These are phyloP conservation scores for Backusella sp. DNA, from an alignment of 192 early-diverging fungal species.

Conservation along the genomic window DNA sequence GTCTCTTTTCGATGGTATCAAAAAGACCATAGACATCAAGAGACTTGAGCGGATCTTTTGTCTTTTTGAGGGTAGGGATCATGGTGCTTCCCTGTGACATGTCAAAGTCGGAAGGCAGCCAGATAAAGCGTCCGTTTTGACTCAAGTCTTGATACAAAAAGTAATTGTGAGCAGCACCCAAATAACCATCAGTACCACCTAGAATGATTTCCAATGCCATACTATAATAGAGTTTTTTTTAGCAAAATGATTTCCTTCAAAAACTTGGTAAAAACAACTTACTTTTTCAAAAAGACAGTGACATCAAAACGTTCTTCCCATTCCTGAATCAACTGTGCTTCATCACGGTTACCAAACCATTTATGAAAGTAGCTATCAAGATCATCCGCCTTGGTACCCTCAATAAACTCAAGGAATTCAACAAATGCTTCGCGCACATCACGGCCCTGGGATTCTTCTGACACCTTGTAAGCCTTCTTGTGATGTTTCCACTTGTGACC, in stretches of 20 bases:
- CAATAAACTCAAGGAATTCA: no score
- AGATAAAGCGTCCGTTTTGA: conserved; percentile 32
- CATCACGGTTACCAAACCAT: no score
- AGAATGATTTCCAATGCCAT: conserved; percentile 39
- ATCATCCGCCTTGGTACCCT: no score
- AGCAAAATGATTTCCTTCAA: background rate
- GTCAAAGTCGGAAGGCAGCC: conserved; percentile 39
- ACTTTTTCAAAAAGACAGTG: conserved; percentile 24
- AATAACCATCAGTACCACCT: conserved; percentile 36
- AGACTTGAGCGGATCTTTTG: no score
- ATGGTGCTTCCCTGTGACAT: conserved; percentile 34
- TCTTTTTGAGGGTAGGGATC: background rate
- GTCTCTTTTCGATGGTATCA: conserved; percentile 7
- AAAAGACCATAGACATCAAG: conserved; percentile 13
- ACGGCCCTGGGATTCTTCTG: no score
- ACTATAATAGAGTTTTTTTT: background rate
- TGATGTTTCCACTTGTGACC: no score
- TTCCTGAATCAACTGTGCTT: background rate
- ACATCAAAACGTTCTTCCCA: conserved; percentile 20
- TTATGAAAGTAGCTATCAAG: no score
- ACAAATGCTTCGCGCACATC: no score
- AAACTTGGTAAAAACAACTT: background rate
- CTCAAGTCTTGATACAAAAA: conserved; percentile 39
- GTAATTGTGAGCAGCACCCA: conserved; percentile 37
- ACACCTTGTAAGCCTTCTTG: no score